These are phyloP conservation scores for Fusarium duplospermum DNA, from an alignment of 2,329 filamentous ascomycete species.

Conservation along the genomic window DNA sequence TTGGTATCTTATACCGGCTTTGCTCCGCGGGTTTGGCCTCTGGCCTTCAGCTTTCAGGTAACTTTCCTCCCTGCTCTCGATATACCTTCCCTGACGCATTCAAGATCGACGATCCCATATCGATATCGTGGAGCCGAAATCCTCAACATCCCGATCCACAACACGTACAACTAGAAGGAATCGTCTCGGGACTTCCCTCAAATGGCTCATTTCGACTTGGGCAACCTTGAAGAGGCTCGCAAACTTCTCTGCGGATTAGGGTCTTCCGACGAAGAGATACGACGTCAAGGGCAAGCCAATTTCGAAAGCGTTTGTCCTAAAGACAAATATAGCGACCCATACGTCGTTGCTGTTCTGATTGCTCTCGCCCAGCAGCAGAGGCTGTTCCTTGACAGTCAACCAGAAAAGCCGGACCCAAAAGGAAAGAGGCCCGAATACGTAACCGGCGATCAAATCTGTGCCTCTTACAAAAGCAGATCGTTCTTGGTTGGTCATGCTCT, in stretches of 20 bases:
- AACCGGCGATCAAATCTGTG: background rate
- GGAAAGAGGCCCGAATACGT: background rate
- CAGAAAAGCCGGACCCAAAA: background rate
- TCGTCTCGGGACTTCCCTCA: background rate
- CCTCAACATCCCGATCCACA: background rate
- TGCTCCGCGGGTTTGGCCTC: background rate
- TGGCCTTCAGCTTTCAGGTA: background rate
- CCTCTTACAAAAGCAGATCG: background rate
- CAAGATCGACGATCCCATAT: background rate
- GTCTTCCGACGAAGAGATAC: background rate
- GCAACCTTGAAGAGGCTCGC: background rate
- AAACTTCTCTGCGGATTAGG: background rate
- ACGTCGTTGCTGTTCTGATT: background rate
- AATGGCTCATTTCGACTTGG: background rate
- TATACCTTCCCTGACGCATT: background rate
- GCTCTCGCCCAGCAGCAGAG: constrained; percentile 5
- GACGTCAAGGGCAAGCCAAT: background rate
- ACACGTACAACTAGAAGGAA: background rate
- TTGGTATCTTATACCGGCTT: background rate
- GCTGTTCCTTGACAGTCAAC: background rate
- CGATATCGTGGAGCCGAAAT: background rate
- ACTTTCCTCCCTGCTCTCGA: background rate
- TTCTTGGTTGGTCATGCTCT: background rate
- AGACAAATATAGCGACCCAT: background rate
- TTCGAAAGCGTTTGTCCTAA: background rate